These are phyloP conservation scores for Aphanocladium album DNA, from an alignment of 2,329 filamentous ascomycete species.

Conservation along the genomic window DNA sequence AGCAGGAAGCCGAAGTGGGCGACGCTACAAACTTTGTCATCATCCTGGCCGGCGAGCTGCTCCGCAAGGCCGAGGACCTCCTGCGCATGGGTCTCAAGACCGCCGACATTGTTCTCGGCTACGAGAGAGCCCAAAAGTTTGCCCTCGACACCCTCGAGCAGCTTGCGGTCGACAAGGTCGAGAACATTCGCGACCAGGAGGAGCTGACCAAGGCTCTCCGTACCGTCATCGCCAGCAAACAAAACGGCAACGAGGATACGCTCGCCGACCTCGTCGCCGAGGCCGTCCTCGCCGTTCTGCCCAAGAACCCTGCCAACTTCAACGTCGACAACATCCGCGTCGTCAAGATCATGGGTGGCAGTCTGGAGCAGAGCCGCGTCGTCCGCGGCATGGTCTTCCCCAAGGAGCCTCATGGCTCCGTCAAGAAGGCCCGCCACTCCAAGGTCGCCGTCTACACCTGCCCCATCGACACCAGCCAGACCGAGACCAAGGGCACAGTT, in stretches of 20 bases:
- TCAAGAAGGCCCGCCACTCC: conserved; percentile 88
- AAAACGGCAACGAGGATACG: conserved; percentile 87
- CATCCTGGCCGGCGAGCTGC: conserved; percentile 85
- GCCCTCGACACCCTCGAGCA: conserved; percentile 82
- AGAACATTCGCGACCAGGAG: conserved; percentile 71
- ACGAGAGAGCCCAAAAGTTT: conserved; percentile 89
- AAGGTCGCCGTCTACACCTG: conserved; percentile 98
- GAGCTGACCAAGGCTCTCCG: conserved; percentile 93
- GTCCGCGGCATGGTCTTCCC: conserved; percentile 98
- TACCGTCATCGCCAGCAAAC: conserved; percentile 94
- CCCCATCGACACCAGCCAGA: conserved; percentile 91
- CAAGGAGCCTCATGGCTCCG: conserved; percentile 82
- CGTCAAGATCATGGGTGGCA: conserved; percentile 99
- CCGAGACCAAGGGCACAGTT: conserved; percentile 98
- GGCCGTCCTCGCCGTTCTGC: conserved; percentile 77
- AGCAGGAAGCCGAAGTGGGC: conserved; percentile 98
- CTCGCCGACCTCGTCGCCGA: conserved; percentile 84
- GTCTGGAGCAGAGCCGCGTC: conserved; percentile 87
- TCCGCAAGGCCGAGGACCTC: conserved; percentile 96
- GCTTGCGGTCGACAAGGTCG: conserved; percentile 84
- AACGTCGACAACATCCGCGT: conserved; percentile 99
- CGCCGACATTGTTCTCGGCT: conserved; percentile 93
- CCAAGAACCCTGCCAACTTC: conserved; percentile 93
- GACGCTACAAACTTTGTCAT: conserved; percentile 98
- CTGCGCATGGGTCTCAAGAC: conserved; percentile 96